Conservation (phyloP, 164 flowering plant genomes). For the Saururus chinensis region DNA sequence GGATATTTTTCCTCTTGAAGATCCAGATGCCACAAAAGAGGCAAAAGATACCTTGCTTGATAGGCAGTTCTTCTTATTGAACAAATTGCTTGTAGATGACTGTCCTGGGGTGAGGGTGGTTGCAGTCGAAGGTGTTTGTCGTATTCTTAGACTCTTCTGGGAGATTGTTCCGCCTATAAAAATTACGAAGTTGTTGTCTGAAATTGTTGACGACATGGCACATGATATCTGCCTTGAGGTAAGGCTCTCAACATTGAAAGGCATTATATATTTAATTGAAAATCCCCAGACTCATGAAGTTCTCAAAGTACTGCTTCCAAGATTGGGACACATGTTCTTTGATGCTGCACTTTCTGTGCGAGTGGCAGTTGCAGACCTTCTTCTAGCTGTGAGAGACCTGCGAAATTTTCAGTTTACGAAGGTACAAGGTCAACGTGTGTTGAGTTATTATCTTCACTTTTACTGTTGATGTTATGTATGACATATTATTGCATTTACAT, state of each 20-base stretch:
- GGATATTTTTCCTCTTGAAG: slow-evolving; percentile 95
- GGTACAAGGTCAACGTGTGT: slow-evolving; percentile 27
- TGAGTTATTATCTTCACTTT: not conserved
- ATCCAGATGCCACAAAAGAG: slow-evolving; percentile 89
- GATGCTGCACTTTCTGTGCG: slow-evolving; percentile 55
- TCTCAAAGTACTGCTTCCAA: slow-evolving; percentile 86
- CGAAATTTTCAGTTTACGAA: slow-evolving; percentile 69
- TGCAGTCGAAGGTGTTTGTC: slow-evolving; percentile 94
- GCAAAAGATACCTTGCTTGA: slow-evolving; percentile 60
- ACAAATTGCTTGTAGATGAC: slow-evolving; percentile 70
- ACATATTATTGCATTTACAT: no score
- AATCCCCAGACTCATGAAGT: slow-evolving; percentile 93
- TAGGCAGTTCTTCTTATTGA: slow-evolving; percentile 72
- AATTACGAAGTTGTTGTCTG: slow-evolving; percentile 60
- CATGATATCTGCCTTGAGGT: slow-evolving; percentile 61
- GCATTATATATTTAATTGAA: slow-evolving; percentile 73
- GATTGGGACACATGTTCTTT: slow-evolving; percentile 54
- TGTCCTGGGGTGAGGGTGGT: slow-evolving; percentile 77
- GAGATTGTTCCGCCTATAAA: slow-evolving; percentile 77
- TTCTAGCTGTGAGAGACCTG: slow-evolving; percentile 54
- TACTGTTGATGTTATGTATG: not conserved
- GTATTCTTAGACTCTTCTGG: slow-evolving; percentile 83
- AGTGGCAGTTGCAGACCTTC: slow-evolving; percentile 59
- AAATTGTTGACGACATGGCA: slow-evolving; percentile 63
- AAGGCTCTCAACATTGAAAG: slow-evolving; percentile 70